Conservation (phyloP, 371 early-diverging fungal genomes). For the Lichtheimia corymbifera region DNA sequence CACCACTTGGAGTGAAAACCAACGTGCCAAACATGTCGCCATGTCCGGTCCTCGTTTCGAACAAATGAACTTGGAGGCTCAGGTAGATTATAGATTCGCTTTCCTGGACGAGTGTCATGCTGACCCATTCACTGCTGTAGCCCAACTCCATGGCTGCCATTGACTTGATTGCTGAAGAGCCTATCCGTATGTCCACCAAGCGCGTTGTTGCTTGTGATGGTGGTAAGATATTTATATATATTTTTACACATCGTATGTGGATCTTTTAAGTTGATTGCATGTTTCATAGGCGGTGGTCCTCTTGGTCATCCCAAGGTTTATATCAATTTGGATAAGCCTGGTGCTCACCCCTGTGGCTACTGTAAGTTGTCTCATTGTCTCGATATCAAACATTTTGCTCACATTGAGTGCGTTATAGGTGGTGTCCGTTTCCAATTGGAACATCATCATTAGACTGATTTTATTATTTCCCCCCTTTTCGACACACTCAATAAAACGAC, state of each 20-base stretch:
- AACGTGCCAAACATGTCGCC: conserved; percentile 70
- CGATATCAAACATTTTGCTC: background rate
- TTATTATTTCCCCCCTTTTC: background rate
- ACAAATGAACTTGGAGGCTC: conserved; percentile 80
- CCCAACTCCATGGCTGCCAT: conserved; percentile 91
- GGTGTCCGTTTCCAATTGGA: conserved; percentile 77
- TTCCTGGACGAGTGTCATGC: background rate
- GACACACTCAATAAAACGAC: background rate
- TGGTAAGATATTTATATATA: conserved; percentile 45
- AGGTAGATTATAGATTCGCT: conserved; percentile 53
- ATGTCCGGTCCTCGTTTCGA: conserved; percentile 88
- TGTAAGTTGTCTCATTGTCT: conserved; percentile 56
- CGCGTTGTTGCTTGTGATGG: conserved; percentile 89
- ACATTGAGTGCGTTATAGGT: conserved; percentile 41
- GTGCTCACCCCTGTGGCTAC: conserved; percentile 76
- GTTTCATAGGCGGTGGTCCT: conserved; percentile 76
- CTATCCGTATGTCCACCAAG: conserved; percentile 72
- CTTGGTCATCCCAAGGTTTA: conserved; percentile 95
- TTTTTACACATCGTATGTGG: background rate
- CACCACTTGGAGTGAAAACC: conserved; percentile 76
- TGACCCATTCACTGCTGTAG: conserved; percentile 40
- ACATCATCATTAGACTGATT: conserved; percentile 26
- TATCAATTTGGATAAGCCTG: conserved; percentile 83
- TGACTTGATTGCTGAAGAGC: conserved; percentile 88
- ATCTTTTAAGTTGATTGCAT: background rate